A percentile compares a stretch with the other conserved stretches of the same genome.
These are phyloP conservation scores for Suillus brevipes DNA, from an alignment of 768 basidiomycete genomes.

Conservation along the genomic window DNA sequence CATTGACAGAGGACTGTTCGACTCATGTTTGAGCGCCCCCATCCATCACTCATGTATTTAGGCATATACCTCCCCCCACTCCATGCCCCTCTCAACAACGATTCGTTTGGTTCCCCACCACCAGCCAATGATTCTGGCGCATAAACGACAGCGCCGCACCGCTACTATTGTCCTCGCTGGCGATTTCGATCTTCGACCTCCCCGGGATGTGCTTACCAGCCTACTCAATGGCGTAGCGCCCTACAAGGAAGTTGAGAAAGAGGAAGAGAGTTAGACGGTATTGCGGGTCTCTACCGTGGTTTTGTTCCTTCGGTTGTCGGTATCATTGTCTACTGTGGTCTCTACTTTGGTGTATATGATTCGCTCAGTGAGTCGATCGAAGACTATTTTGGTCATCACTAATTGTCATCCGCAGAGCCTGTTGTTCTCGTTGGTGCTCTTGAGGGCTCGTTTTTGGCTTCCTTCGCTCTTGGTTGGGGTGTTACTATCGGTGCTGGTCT, in stretches of 20 bases:
- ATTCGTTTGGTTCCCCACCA: constrained; percentile 21
- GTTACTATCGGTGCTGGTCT: constrained; percentile 99
- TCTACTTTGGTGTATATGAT: constrained; percentile 98
- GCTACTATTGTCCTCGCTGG: constrained; percentile 79
- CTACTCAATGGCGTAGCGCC: constrained; percentile 73
- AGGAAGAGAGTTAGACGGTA: constrained; percentile 84
- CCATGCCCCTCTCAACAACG: constrained; percentile 17
- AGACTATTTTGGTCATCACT: constrained; percentile 20
- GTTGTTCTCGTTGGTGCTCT: constrained; percentile 96
- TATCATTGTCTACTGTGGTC: constrained; percentile 99
- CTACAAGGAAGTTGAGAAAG: constrained; percentile 62
- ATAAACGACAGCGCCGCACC: constrained; percentile 51
- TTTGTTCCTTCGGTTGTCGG: constrained; percentile 99
- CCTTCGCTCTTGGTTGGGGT: constrained; percentile 97
- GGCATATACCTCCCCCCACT: constrained; percentile 17
- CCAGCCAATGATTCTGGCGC: constrained; percentile 17
- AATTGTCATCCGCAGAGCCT: constrained; percentile 62
- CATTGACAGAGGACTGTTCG: constrained; percentile 59
- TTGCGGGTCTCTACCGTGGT: constrained; percentile 99
- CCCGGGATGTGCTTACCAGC: constrained; percentile 78
- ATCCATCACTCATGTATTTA: too few species aligned
- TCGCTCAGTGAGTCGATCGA: constrained; percentile 69
- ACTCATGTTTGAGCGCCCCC: too few species aligned
- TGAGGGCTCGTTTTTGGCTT: constrained; percentile 95
- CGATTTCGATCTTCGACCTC: constrained; percentile 63